Conservation (phyloP, 2,329 filamentous ascomycete genomes). For the Amauroascus verrucosus region DNA sequence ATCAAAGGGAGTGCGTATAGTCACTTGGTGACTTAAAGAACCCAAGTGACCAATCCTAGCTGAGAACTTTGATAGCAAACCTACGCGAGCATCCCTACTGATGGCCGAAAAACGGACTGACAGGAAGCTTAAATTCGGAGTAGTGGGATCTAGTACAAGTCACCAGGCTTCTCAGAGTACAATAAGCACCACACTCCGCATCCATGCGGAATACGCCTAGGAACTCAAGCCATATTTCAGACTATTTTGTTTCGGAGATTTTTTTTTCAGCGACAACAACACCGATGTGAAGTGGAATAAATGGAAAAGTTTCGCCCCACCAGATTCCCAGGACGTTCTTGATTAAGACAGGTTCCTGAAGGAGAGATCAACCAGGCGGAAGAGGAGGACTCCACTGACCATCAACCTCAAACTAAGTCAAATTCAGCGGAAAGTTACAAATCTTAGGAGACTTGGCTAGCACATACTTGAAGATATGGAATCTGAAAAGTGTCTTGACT, state of each 20-base stretch:
- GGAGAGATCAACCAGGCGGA: neutral
- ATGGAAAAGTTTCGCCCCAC: conserved; percentile 9
- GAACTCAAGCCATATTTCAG: neutral
- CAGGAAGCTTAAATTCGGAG: too few relatives aligned
- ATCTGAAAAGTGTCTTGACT: conserved; percentile 1
- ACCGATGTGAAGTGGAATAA: conserved; percentile 6
- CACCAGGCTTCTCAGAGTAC: too few relatives aligned
- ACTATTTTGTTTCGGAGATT: neutral
- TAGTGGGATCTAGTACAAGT: too few relatives aligned
- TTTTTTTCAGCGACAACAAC: neutral
- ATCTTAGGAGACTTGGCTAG: neutral
- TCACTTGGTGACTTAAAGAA: too few relatives aligned
- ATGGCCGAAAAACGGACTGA: too few relatives aligned
- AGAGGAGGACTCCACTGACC: conserved; percentile 9
- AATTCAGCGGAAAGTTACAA: neutral
- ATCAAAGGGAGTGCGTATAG: too few relatives aligned
- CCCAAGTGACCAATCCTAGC: too few relatives aligned
- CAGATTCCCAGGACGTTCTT: conserved; percentile 15
- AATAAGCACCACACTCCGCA: too few relatives aligned
- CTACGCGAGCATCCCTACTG: too few relatives aligned
- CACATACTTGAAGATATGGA: conserved; percentile 7
- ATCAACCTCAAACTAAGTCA: conserved; percentile 10
- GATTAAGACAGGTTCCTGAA: conserved; percentile 6
- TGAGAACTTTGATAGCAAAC: too few relatives aligned
- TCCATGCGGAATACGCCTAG: neutral